A percentile compares a stretch with the other conserved stretches of the same genome.
phyloP scores from a whole-genome alignment of 345 rosid genomes.

The Acer yangbiense region DNA sequence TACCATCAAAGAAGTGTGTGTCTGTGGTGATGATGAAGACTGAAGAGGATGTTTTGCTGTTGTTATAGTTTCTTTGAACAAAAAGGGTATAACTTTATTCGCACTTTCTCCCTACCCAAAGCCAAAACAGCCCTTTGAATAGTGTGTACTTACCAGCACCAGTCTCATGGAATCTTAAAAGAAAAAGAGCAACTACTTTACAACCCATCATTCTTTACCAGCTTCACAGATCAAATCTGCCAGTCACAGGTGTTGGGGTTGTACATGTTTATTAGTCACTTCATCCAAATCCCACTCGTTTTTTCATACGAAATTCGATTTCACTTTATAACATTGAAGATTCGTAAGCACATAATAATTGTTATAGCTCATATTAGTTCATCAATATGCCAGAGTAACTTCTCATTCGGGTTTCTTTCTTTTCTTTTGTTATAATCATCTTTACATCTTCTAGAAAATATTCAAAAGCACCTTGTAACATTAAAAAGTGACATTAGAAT shows the following conservation, averaged over 20 bases:
- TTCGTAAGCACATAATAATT: too few relatives aligned
- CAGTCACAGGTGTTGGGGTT: not conserved
- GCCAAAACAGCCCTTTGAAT: constrained; percentile 17
- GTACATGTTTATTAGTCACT: not conserved
- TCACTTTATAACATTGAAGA: too few relatives aligned
- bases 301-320: too few relatives aligned
- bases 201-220: constrained; percentile 17
- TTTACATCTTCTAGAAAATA: too few relatives aligned
- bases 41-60: constrained; percentile 3
- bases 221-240: not conserved
- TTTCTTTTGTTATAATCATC: too few relatives aligned
- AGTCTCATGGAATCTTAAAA: constrained; percentile 16
- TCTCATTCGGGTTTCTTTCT: too few relatives aligned
- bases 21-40: not conserved
- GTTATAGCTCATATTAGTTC: too few relatives aligned
- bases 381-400: too few relatives aligned
- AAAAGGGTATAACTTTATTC: constrained; percentile 3
- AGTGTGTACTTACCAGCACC: constrained; percentile 16
- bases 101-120: constrained; percentile 35
- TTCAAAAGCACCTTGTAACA: too few relatives aligned
- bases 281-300: too few relatives aligned
- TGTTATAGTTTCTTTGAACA: not conserved
- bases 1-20: constrained; percentile 2
- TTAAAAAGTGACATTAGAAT: too few relatives aligned
- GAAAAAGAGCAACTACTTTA: constrained; percentile 25